A percentile compares a stretch with the other conserved stretches of the same genome.
phyloP scores from a whole-genome alignment of 225 moss, liverwort and hornwort genomes.

The Bryoerythrophyllum caledonicum region DNA sequence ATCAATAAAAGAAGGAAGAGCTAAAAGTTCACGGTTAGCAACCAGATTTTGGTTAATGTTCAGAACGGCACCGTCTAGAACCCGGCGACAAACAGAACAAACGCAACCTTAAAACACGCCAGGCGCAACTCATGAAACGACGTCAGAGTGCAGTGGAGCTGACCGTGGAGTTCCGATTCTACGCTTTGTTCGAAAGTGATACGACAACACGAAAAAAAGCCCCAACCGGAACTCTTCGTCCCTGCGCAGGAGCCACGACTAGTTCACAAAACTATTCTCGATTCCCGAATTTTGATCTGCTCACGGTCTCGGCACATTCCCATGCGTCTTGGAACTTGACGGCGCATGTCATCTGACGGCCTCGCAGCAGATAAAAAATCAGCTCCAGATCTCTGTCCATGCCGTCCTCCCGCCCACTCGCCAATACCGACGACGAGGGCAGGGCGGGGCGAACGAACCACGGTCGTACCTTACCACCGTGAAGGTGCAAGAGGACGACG shows the following conservation, averaged over 20 bases:
- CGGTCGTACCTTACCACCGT: conserved; percentile 13
- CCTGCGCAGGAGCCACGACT: not conserved
- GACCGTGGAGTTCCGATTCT: not conserved
- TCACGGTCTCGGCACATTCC: conserved; percentile 22
- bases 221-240: not conserved
- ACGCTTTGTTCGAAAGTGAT: conserved; percentile 23
- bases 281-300: conserved; percentile 15
- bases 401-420: not conserved
- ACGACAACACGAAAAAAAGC: not conserved
- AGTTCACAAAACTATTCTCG: conserved; percentile 19
- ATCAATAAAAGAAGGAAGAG: not conserved
- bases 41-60: conserved; percentile 10
- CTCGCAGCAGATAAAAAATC: too few relatives aligned
- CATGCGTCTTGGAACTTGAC: not conserved
- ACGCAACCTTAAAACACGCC: conserved; percentile 2
- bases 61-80: not conserved
- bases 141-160: conserved; percentile 27
- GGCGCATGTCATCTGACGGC: conserved; percentile 6
- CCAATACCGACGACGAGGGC: not conserved
- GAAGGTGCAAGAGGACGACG: not conserved
- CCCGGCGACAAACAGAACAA: not conserved
- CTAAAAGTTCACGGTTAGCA: not conserved
- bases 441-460: not conserved
- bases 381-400: conserved; percentile 34
- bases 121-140: conserved; percentile 37